Evolutionary conservation across 176 grass and related monocot species (phyloP), one percentile per base, ranked within the genome.

Genomic region (Raddia guianensis): DNA sequence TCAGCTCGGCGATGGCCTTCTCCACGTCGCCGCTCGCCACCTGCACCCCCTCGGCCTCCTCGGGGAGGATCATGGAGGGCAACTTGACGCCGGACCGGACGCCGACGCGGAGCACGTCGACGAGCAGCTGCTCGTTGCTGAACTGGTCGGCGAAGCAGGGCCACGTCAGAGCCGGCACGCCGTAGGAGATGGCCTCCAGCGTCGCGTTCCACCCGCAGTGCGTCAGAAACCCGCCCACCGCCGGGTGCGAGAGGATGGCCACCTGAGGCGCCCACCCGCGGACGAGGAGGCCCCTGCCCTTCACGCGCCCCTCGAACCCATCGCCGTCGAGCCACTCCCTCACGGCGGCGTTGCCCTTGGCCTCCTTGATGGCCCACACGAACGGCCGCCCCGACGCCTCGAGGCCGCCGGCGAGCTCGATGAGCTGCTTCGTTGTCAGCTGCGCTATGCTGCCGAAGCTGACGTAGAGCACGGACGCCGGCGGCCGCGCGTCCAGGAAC

Each of bases 171-270:
- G 84, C 45, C 3, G 88, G 91, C 66, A 90, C 81, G 67, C 88
- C 91, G 54, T 70, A 61, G 18, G 68, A 49, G 42, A 93, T 11
- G 21, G 88, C 82, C 49, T 93, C 91, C 11, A 80, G n/a, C 48
- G 66, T 83, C 16, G 85, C 86, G 74, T 93, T 93, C 85, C 91
- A 93, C 9, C 91, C 91, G 54, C 91, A 93, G 73, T 86, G 91
- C 7, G 82, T 86, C 64, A 91, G 73, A 62, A 91, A 93, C 2
- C 88, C 85, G 19, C 91, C 79, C 21, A 86, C 69, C 1, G 85
- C 78, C 1, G 49, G 82, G 82, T 91, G 89, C 0, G 81, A 59
- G 12, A 91, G 82, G 59, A 91, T 87, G 19, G 50, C 34, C 81
- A 87, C 50, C 80, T 91, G 89, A 59, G 81, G 89, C 12, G 49